Conservation (phyloP, 495 filamentous ascomycete genomes). For the Thozetella sp. region DNA sequence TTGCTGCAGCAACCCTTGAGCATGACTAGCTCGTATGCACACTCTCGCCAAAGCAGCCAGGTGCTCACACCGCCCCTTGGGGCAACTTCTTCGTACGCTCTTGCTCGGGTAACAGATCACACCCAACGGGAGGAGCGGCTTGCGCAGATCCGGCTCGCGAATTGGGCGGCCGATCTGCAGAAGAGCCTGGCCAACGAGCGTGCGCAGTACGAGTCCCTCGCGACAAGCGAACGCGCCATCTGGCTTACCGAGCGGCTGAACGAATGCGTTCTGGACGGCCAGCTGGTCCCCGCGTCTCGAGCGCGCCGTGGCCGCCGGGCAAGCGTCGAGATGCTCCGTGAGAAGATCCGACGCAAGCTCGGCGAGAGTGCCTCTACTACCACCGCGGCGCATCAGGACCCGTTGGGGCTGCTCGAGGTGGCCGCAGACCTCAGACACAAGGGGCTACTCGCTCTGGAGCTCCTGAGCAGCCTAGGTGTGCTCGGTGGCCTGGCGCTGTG, state of each 20-base stretch:
- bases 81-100: slow-evolving; percentile 59
- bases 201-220: slow-evolving; percentile 70
- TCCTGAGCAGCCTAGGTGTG: slow-evolving; percentile 75
- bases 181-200: slow-evolving; percentile 81
- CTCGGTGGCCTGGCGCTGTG: slow-evolving; percentile 74
- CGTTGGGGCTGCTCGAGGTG: slow-evolving; percentile 73
- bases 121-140: slow-evolving; percentile 71
- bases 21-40: slow-evolving; percentile 19
- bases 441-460: slow-evolving; percentile 72
- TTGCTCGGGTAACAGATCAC: slow-evolving; percentile 72
- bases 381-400: slow-evolving; percentile 61
- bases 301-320: slow-evolving; percentile 1
- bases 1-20: slow-evolving; percentile 17
- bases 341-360: slow-evolving; percentile 9
- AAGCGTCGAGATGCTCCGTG: slow-evolving; percentile 7
- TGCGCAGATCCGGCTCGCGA: slow-evolving; percentile 79
- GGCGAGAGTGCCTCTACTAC: slow-evolving; percentile 17
- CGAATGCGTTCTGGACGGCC: slow-evolving; percentile 75
- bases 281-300: slow-evolving; percentile 50
- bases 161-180: slow-evolving; percentile 91
- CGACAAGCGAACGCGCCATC: slow-evolving; percentile 70
- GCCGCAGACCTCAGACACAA: slow-evolving; percentile 66
- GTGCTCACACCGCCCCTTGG: slow-evolving; percentile 26
- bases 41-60: background rate
- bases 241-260: slow-evolving; percentile 79